These are phyloP conservation scores for Uromyces viciae-fabae DNA, from an alignment of 1,284 basidiomycete species.

Conservation along the genomic window DNA sequence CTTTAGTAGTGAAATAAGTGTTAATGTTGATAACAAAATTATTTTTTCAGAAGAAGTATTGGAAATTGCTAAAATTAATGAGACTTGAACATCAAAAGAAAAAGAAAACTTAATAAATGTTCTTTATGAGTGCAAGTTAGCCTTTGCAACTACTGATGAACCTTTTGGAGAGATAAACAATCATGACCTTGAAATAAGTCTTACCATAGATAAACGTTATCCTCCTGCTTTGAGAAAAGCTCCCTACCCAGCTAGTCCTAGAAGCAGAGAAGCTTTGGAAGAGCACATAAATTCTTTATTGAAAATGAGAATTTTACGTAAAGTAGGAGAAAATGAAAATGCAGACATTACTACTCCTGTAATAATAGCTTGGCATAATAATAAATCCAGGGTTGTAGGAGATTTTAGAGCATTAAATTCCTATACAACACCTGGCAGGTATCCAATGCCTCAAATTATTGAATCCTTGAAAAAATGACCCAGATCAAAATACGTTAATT, in stretches of 20 bases:
- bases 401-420: slow-evolving; percentile 17
- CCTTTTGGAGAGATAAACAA: neutral
- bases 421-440: neutral
- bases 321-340: neutral
- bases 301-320: neutral
- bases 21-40: too few species aligned
- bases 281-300: neutral
- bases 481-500: neutral
- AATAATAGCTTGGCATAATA: neutral
- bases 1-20: too few species aligned
- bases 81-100: neutral
- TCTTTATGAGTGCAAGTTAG: neutral
- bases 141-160: neutral
- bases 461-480: neutral
- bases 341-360: slow-evolving; percentile 19
- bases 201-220: neutral
- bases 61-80: neutral
- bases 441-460: neutral
- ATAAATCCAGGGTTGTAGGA: neutral
- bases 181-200: neutral
- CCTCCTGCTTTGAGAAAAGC: neutral
- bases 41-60: neutral
- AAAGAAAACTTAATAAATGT: too few species aligned
- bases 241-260: slow-evolving; percentile 18
- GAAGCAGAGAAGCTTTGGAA: neutral